Evolutionary conservation across 306 rosid genomes (phyloP), one percentile per base, ranked within the genome.

Genomic region (Dicorynia guianensis): DNA sequence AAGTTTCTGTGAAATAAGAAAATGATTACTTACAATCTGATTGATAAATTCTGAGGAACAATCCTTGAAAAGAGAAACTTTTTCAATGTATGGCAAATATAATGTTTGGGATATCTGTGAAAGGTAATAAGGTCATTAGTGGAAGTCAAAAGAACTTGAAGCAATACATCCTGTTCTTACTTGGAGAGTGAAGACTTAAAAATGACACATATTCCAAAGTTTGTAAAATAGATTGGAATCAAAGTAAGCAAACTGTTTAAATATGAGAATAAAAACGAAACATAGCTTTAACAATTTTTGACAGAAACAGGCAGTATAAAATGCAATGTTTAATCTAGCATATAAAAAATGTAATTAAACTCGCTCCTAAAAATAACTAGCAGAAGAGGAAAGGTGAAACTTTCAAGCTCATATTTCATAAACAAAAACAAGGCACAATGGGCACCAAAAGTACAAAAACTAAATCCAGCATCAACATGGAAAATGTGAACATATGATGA

Each of bases 21-120:
- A 58, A 13, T 11, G 55, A 30, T 63, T 63, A 74, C 97, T 86
- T 78, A 95, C 99, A 12, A 95, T 92, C 82, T 95, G 99, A 81
- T 90, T 90, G 91, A 95, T 85, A 84, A 95, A 95, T 82, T 95
- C 99, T 19, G 86, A 58, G 36, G 97, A 87, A 82, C 99, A 95
- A 44, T 84, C 95, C 73, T 69, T 86, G 74, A 95, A 92, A 38
- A 95, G 89, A 71, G 87, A 19, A 71, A 92, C 97, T 5, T 86
- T 81, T 78, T 82, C 80, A 48, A 95, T 56, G 68, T 58, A 81
- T 11, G 96, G 84, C 84, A 85, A 76, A 81, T 95, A 95, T 72
- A 95, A 81, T 15, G 87, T 82, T 86, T 92, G 93, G 4, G 97
- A 89, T 71, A 95, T 92, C 99, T 95, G 91, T 85, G 82, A 57